Conservation (phyloP, 106 monocot genomes). For the Dendrobium chrysotoxum region DNA sequence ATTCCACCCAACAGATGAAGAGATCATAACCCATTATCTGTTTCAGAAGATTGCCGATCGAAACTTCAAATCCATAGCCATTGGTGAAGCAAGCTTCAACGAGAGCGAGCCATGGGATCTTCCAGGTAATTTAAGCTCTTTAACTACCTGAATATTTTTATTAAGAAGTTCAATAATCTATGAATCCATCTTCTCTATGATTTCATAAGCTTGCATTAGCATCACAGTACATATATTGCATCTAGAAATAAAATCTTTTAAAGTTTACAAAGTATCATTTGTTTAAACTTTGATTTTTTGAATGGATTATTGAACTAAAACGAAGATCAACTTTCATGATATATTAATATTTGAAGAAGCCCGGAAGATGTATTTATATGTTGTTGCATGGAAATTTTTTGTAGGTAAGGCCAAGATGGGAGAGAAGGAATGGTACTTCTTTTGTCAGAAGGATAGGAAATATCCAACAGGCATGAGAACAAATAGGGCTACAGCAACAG, state of each 20-base stretch:
- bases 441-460: constrained; percentile 58
- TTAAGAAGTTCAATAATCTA: neutral
- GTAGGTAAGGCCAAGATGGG: constrained; percentile 68
- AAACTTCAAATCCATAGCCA: constrained; percentile 23
- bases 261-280: too few species aligned
- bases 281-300: too few species aligned
- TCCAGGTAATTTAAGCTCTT: constrained; percentile 13
- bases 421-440: constrained; percentile 85
- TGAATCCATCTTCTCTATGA: too few species aligned
- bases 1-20: constrained; percentile 50
- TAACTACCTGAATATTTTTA: too few species aligned
- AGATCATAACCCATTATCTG: constrained; percentile 45
- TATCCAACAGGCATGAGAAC: constrained; percentile 77
- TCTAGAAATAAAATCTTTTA: too few species aligned
- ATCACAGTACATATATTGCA: too few species aligned
- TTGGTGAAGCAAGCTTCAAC: constrained; percentile 48
- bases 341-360: too few species aligned
- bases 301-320: too few species aligned
- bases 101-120: constrained; percentile 53
- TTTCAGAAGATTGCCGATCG: constrained; percentile 26
- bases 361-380: neutral
- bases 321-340: neutral
- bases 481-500: constrained; percentile 62
- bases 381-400: neutral
- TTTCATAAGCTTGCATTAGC: too few species aligned